Evolutionary conservation across 202 grass and related monocot genomes (phyloP).

Genomic region (Digitaria exilis): DNA sequence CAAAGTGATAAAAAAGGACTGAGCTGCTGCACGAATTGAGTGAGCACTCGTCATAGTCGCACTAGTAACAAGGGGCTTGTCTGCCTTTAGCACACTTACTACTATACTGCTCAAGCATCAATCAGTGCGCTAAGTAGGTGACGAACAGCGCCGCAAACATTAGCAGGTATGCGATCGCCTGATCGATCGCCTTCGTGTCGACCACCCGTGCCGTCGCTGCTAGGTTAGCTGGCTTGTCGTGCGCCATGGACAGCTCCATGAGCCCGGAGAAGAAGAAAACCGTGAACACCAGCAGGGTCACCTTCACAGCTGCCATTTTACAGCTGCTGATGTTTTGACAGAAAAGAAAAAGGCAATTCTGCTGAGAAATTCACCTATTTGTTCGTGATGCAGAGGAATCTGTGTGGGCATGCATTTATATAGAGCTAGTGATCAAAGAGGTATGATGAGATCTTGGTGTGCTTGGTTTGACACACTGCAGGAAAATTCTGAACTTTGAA

Average conservation of each 20-base stretch:
- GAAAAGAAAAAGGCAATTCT: not conserved
- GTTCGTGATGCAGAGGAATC: not conserved
- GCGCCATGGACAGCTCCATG: slow-evolving; percentile 40
- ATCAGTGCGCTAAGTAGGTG: slow-evolving; percentile 36
- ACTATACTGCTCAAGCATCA: not conserved
- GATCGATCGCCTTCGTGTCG: slow-evolving; percentile 16
- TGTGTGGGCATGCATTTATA: not conserved
- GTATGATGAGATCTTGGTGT: slow-evolving; percentile 1
- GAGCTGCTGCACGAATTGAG: not conserved
- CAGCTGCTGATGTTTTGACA: not conserved
- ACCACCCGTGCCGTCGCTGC: not conserved
- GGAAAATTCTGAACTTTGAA: too few species aligned
- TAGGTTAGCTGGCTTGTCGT: not conserved
- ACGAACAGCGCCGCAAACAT: slow-evolving; percentile 38
- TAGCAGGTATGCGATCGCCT: slow-evolving; percentile 31
- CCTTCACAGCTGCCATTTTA: slow-evolving; percentile 20
- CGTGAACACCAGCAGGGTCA: slow-evolving; percentile 24
- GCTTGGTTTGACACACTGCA: slow-evolving; percentile 25
- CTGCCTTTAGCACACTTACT: not conserved
- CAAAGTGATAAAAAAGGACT: not conserved
- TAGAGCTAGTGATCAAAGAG: not conserved
- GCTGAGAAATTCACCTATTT: not conserved
- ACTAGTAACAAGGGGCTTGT: not conserved
- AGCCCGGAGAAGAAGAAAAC: slow-evolving; percentile 45
- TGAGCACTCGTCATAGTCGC: not conserved